These are phyloP conservation scores for Scedosporium aurantiacum DNA, from an alignment of 2,329 filamentous ascomycete genomes.

Conservation along the genomic window DNA sequence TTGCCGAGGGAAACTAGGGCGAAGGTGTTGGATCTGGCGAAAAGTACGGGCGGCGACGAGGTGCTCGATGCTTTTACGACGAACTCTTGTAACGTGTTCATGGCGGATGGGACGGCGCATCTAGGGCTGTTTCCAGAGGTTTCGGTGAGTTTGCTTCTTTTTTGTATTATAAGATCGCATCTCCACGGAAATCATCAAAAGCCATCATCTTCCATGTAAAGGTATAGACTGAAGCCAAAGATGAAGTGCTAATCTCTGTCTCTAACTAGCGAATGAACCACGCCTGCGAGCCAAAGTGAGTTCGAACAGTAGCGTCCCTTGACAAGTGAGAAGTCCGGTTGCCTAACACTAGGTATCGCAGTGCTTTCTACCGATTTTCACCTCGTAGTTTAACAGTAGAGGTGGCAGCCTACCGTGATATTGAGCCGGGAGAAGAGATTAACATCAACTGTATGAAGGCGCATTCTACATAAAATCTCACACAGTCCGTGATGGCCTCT, in stretches of 20 bases:
- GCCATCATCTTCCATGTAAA: no score
- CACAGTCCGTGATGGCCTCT: no score
- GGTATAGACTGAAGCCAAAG: no score
- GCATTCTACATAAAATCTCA: not conserved
- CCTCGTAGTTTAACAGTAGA: constrained; percentile 19
- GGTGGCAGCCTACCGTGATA: constrained; percentile 22
- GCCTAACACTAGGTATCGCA: constrained; percentile 8
- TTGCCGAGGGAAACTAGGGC: constrained; percentile 14
- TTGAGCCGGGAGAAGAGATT: constrained; percentile 22
- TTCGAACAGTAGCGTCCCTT: not conserved
- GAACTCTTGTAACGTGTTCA: constrained; percentile 20
- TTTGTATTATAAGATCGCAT: not conserved
- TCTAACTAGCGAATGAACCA: constrained; percentile 22
- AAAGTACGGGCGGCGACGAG: constrained; percentile 20
- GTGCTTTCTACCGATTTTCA: constrained; percentile 22
- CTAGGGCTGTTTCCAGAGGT: constrained; percentile 22
- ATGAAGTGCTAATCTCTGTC: not conserved
- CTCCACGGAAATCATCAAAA: no score
- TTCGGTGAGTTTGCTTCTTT: constrained; percentile 15
- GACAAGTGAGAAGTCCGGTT: not conserved
- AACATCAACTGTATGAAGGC: constrained; percentile 22
- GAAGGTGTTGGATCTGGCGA: constrained; percentile 17
- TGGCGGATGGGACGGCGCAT: constrained; percentile 13
- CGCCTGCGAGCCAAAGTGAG: constrained; percentile 24
- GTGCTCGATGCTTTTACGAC: constrained; percentile 20